A percentile compares a stretch with the other conserved stretches of the same genome.
Evolutionary conservation across 306 rosid genomes (phyloP).

Genomic region (Acacia acuminata): DNA sequence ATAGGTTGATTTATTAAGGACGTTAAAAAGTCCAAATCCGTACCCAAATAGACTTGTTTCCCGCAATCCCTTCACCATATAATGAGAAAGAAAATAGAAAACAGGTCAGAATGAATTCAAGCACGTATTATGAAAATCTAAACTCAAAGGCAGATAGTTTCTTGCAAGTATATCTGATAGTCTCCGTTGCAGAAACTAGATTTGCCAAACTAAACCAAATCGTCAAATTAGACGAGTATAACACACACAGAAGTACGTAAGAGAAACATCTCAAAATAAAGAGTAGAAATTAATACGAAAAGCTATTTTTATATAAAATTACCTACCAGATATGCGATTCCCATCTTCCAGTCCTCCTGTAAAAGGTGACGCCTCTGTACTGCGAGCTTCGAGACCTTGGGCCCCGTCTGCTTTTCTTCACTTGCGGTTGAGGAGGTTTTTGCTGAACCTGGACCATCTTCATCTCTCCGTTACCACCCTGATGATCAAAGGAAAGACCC

Average conservation of each 20-base stretch:
- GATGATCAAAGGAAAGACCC: constrained; percentile 66
- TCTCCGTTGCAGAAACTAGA: neutral
- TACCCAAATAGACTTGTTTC: constrained; percentile 97
- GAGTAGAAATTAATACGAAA: neutral
- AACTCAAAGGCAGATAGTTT: constrained; percentile 5
- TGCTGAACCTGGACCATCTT: constrained; percentile 52
- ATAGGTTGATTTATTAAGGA: constrained; percentile 25
- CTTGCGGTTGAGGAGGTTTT: constrained; percentile 49
- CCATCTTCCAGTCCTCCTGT: constrained; percentile 99
- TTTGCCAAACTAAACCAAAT: neutral
- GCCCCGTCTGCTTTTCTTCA: constrained; percentile 93
- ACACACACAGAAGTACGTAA: neutral
- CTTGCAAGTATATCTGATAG: neutral
- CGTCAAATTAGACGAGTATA: neutral
- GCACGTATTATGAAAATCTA: neutral
- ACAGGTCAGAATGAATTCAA: constrained; percentile 33
- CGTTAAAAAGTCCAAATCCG: constrained; percentile 40
- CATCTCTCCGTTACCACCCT: constrained; percentile 49
- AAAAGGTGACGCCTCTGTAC: constrained; percentile 98
- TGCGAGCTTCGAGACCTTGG: constrained; percentile 99
- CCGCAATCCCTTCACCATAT: constrained; percentile 87
- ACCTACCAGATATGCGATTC: constrained; percentile 98
- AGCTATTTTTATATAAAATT: neutral
- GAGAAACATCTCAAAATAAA: neutral
- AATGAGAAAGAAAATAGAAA: constrained; percentile 1